These are phyloP conservation scores for Paragyromitra xinjiangensis DNA, from an alignment of 495 filamentous ascomycete genomes.

Conservation along the genomic window DNA sequence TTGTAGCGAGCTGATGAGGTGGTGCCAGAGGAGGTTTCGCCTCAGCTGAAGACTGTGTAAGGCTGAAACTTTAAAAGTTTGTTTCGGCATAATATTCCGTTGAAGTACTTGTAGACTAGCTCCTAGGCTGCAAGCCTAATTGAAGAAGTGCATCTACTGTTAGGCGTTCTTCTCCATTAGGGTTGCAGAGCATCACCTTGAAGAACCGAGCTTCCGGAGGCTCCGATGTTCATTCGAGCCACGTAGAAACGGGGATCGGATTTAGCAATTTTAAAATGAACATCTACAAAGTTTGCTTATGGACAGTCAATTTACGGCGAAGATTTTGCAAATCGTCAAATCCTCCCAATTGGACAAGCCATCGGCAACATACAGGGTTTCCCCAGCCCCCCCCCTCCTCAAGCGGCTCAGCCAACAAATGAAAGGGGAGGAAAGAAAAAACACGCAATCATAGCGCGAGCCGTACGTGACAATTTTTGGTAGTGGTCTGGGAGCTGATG, in stretches of 20 bases:
- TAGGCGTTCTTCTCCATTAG: not conserved
- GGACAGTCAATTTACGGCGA: slow-evolving; percentile 13
- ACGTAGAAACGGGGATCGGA: slow-evolving; percentile 12
- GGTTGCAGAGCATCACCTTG: slow-evolving; percentile 20
- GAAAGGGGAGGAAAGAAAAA: not conserved
- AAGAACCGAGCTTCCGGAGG: not conserved
- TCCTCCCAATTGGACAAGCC: slow-evolving; percentile 34
- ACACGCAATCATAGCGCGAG: slow-evolving; percentile 39
- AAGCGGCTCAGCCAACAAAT: slow-evolving; percentile 29
- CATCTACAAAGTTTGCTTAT: slow-evolving; percentile 30
- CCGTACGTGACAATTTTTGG: slow-evolving; percentile 24
- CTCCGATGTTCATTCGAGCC: slow-evolving; percentile 27
- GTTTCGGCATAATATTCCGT: slow-evolving; percentile 5
- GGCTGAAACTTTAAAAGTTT: slow-evolving; percentile 18
- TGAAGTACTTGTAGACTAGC: slow-evolving; percentile 6
- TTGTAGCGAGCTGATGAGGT: slow-evolving; percentile 1
- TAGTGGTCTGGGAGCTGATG: not conserved
- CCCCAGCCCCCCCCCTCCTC: not conserved
- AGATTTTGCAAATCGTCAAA: not conserved
- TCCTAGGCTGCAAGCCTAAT: not conserved
- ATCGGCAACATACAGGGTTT: slow-evolving; percentile 40
- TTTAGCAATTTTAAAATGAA: slow-evolving; percentile 47
- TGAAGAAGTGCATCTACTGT: not conserved
- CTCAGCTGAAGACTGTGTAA: slow-evolving; percentile 17
- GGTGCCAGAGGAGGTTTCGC: not conserved